Evolutionary conservation across 257 asterid species (phyloP), one percentile per base, ranked within the genome.

Genomic region (Mitragyna speciosa): DNA sequence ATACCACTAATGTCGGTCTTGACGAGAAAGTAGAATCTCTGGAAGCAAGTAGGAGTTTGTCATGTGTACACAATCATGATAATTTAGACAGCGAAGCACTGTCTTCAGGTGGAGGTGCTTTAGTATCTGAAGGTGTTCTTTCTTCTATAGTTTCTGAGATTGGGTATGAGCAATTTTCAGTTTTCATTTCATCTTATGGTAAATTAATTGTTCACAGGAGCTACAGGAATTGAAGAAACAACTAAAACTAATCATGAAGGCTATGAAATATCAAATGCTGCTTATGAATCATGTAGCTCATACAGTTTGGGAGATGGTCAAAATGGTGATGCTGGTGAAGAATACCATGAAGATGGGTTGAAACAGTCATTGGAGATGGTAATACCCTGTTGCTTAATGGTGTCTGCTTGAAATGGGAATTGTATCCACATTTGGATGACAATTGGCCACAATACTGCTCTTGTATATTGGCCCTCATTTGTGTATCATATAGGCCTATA

Each of bases 61-160:
- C 89, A 51, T 28, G 72, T 59, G 76, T 81, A 68, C 83, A 77
- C 75, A 82, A 80, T 79, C 82, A 58, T 76, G 86, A 78, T 67
- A 54, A 33, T 84, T 83, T 80, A 31, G 73, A 80, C 63, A 83
- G 77, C 45, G 85, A 87, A 87, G 76, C 68, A 52, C 69, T 76
- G 24, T 48, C 91, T 79, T 76, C 76, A 31, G 20, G 31, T 11
- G 78, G 80, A 69, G 85, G 83, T 76, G 66, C 71, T 64, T 22
- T 72, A 20, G 80, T 73, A 81, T 48, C 85, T 76, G 82, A 88
- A 86, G 96, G 97, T 95, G 88, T 66, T 39, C 52, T 47, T 79
- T 68, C 49, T 79, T 75, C 72, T 70, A 49, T n/a, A 69, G 51
- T 33, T 28, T 49, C 28, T 12, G 49, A 54, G 47, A 67, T 59